Conservation (phyloP, 768 basidiomycete species). For the Leccinum truebloodii region DNA sequence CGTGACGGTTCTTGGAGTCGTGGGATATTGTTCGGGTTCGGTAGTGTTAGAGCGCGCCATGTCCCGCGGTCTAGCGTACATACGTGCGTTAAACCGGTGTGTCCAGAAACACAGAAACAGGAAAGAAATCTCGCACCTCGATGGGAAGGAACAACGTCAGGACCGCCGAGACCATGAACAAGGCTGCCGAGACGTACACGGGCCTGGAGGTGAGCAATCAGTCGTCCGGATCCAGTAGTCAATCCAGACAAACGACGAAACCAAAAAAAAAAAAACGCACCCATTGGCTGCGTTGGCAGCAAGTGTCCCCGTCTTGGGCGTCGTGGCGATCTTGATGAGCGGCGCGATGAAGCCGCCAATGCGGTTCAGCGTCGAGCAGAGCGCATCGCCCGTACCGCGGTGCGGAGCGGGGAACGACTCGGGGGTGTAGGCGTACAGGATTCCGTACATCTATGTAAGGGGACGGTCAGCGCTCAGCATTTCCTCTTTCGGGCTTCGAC, state of each 20-base stretch:
- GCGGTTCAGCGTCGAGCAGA: constrained; percentile 48
- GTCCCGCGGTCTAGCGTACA: constrained; percentile 28
- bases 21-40: background rate
- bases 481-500: background rate
- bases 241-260: too few relatives aligned
- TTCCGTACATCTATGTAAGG: constrained; percentile 47
- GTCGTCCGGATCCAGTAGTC: background rate
- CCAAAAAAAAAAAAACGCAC: constrained; percentile 23
- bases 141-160: constrained; percentile 47
- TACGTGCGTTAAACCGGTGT: background rate
- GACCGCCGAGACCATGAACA: constrained; percentile 44
- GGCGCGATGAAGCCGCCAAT: constrained; percentile 50
- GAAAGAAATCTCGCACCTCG: constrained; percentile 36
- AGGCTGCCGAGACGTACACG: constrained; percentile 48
- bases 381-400: constrained; percentile 56
- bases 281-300: constrained; percentile 37
- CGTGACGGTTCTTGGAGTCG: background rate
- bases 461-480: background rate
- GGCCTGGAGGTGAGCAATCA: constrained; percentile 31
- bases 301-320: constrained; percentile 31
- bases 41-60: constrained; percentile 18
- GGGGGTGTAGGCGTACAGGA: constrained; percentile 58
- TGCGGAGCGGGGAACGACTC: constrained; percentile 60
- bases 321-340: constrained; percentile 49
- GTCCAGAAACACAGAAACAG: background rate